Evolutionary conservation across 1,284 basidiomycete genomes (phyloP), one percentile per base, ranked within the genome.

Genomic region (Rhodotorula sp.): DNA sequence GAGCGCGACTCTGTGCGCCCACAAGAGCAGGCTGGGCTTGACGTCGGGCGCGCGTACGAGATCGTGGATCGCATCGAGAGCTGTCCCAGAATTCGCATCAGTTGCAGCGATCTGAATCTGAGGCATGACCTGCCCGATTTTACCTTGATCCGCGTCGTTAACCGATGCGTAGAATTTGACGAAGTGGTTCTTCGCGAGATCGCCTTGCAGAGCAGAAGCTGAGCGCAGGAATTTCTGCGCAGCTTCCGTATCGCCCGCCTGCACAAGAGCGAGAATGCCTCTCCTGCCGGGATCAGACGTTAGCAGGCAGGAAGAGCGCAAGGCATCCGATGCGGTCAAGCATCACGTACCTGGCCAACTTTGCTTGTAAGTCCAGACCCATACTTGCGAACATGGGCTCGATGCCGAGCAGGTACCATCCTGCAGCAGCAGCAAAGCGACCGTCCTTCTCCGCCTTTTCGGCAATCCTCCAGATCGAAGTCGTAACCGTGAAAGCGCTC

Each of bases 131-230:
- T 6, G 48, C 57, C 10, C 37, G 37, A 42, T 12, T 42, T n/a
- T n/a, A 62, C 62, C 59, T 29, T 57, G 53, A 6, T 17, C 15
- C 8, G 42, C 1, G 8, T 64, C 45, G 22, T 24, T 26, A 18
- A 57, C 37, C 30, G 24, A 37, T 26, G 49, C 57, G 66, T 64
- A 65, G 60, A 67, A 65, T 29, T 59, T 59, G n/a, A 71, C 33
- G 29, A 71, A 71, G 59, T 62, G 56, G 48, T 56, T 62, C 56
- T 65, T 71, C 0, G 69, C 64, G 29, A 59, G 42, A 26, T 66
- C 58, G n/a, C 33, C 48, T 6, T 18, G 30, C 6, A 37, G 18
- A 26, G n/a, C 42, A 7, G 56, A 37, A n/a, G n/a, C n/a, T n/a
- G 30, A 29, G 53, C 58, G 59, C 51, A 71, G 46, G 22, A 49